phyloP scores from a whole-genome alignment of 495 filamentous ascomycete species.

The Umbilicaria muhlenbergii region DNA sequence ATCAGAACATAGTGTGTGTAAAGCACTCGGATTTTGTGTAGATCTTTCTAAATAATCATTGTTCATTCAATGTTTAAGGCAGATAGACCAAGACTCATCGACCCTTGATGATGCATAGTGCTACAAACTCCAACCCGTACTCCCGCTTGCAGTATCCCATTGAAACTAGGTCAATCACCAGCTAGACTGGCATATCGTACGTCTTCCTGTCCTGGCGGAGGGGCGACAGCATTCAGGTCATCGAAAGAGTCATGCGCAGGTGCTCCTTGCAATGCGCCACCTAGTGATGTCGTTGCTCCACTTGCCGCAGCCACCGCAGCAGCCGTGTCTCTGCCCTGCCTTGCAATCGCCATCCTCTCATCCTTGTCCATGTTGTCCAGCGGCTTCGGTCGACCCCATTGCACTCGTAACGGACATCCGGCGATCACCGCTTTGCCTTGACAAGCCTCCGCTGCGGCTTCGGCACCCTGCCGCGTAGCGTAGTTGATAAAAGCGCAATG shows the following conservation, averaged over 20 bases:
- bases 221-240: conserved; percentile 43
- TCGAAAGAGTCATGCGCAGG: conserved; percentile 17
- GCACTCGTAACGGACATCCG: conserved; percentile 74
- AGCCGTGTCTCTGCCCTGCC: conserved; percentile 51
- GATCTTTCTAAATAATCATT: no score
- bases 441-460: conserved; percentile 66
- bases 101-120: no score
- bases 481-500: conserved; percentile 97
- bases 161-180: conserved; percentile 42
- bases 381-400: conserved; percentile 84
- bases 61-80: no score
- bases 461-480: conserved; percentile 62
- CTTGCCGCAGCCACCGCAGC: conserved; percentile 25
- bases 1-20: no score
- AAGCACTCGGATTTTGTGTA: no score
- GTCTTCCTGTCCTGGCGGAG: conserved; percentile 70
- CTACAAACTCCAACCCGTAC: no score
- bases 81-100: no score
- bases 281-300: conserved; percentile 8
- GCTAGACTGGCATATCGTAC: conserved; percentile 74
- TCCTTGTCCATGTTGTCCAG: conserved; percentile 80
- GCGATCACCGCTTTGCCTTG: conserved; percentile 72
- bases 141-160: not conserved
- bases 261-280: not conserved
- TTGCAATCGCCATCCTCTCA: conserved; percentile 55